Evolutionary conservation across 2,329 filamentous ascomycete species (phyloP).

Genomic region (Sporothrix curviconia): DNA sequence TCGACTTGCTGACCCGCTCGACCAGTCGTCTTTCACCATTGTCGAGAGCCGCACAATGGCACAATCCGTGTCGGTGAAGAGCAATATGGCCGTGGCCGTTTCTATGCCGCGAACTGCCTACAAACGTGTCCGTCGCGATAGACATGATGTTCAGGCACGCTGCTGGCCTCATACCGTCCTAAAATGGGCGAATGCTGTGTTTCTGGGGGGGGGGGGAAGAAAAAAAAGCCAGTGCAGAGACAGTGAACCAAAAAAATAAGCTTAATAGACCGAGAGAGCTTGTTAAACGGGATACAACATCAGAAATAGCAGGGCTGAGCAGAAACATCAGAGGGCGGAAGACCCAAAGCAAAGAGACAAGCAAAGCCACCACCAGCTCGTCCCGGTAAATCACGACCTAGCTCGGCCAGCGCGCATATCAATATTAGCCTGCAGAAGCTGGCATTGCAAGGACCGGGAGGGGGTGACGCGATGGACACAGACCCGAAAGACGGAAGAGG

Average conservation of each 20-base stretch:
- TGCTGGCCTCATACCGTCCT: slow-evolving; percentile 1
- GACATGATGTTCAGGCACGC: no score
- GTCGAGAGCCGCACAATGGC: background rate
- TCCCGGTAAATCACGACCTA: background rate
- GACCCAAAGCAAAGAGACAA: background rate
- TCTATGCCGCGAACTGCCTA: no score
- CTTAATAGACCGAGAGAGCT: background rate
- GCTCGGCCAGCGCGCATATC: background rate
- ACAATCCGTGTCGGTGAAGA: background rate
- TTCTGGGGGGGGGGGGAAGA: background rate
- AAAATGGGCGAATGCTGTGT: slow-evolving; percentile 5
- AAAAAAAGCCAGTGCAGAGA: background rate
- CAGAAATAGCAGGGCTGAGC: background rate
- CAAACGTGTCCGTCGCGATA: no score
- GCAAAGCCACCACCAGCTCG: no score
- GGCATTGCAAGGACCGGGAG: no score
- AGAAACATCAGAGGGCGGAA: background rate
- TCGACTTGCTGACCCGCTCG: background rate
- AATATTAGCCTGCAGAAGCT: slow-evolving; percentile 1
- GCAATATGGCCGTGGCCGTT: background rate
- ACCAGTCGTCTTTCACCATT: background rate
- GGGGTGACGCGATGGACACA: background rate
- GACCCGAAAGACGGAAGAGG: no score
- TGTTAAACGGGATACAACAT: background rate
- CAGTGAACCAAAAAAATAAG: background rate